Base-by-base conservation (phyloP, 1,139 yeast genomes). In the Geotrichum bryndzae region DNA sequence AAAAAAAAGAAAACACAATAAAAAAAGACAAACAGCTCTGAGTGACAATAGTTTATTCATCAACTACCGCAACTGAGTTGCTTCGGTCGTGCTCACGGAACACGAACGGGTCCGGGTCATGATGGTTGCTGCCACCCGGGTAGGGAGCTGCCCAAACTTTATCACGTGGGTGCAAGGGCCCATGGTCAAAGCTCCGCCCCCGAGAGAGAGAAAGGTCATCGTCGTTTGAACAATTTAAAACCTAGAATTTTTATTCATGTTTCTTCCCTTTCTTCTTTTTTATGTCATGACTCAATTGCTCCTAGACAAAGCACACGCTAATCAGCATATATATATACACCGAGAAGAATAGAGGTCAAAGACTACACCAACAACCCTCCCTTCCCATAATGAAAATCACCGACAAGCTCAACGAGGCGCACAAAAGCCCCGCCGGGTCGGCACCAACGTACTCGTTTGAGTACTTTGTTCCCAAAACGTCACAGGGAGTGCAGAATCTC, bases 401-500 rank as follows among this genome's bases (percentile, higher is more conserved):
- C 23, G 72, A 76, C 56, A 78, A 77, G 65, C 72, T 78, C 56
- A 70, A 73, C 59, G 69, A 71, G 63, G 75, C 76, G 45, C 76
- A 72, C 65, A 58, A 60, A 61, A 61, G 64, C 57, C 69, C 71
- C 46, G 63, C 64, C 56, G 18, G n/a, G 18, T 61, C 69, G 27
- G 63, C 72, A 35, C 63, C 66, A 51, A 90, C 97, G 3, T 94
- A 90, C 74, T 92, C 98, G 58, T 94, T 92, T 71, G 99, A 94
- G 79, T 94, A 90, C 78, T 94, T 94, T 74, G 97, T 94, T n/a
- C 99, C 99, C 54, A 94, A 94, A 79, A 94, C 99, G 0, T 82
- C 95, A 27, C 97, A 94, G 75, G 99, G 99, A 73, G 95, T 92
- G 45, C 97, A 92, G 74, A 94, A 94, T 73, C 80, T 94, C 64